Evolutionary conservation across 1,284 basidiomycete genomes (phyloP).

Genomic region (Ceratobasidium sp.): DNA sequence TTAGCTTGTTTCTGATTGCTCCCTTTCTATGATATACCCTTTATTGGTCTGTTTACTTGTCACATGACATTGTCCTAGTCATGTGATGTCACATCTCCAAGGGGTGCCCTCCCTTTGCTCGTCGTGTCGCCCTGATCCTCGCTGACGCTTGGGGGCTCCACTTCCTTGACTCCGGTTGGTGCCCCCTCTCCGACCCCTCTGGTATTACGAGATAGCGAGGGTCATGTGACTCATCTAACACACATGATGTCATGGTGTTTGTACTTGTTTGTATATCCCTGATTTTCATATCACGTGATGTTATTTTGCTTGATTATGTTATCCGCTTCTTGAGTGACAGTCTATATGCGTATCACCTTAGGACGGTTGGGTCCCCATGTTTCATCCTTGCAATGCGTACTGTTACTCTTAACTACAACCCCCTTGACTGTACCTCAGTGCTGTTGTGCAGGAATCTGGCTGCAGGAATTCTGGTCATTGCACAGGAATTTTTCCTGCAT

Average conservation of each 20-base stretch:
- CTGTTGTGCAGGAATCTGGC: too few species aligned
- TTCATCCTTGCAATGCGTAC: background rate
- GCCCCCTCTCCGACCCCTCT: background rate
- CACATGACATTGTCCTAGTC: too few species aligned
- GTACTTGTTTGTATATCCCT: background rate
- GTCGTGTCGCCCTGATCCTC: background rate
- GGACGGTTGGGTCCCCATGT: too few species aligned
- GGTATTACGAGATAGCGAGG: background rate
- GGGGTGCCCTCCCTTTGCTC: background rate
- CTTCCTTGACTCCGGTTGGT: background rate
- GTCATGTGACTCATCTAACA: background rate
- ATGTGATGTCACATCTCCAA: background rate
- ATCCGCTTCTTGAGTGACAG: too few species aligned
- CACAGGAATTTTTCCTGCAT: too few species aligned
- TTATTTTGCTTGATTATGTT: background rate
- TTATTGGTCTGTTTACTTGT: background rate
- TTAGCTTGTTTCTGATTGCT: too few species aligned
- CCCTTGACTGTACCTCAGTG: constrained; percentile 1
- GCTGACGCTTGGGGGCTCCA: background rate
- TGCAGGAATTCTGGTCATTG: too few species aligned
- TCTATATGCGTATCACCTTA: background rate
- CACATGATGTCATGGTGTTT: background rate
- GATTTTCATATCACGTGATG: background rate
- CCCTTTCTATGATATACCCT: too few species aligned
- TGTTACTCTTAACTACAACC: constrained; percentile 1